Evolutionary conservation across 208 protist genomes (phyloP), one percentile per base, ranked within the genome.

Genomic region (Phytomonas francai): DNA sequence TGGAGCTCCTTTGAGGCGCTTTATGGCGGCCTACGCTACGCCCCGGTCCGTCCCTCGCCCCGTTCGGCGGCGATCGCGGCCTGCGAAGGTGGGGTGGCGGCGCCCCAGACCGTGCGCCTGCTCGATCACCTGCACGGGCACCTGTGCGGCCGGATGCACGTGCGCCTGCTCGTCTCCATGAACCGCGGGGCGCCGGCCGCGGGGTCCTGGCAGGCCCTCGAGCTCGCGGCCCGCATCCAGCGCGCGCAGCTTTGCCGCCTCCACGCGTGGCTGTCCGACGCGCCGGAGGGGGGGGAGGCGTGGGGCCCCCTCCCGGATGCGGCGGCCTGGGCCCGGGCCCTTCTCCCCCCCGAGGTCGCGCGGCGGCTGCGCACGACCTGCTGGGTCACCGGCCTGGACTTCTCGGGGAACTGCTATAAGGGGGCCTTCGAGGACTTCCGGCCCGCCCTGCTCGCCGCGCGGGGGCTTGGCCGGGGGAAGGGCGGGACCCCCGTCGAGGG

Each of bases 361-460:
- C 22, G 27, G 49, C 45, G 42, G n/a, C 73, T 87, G 65, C 84
- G 84, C 7, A 61, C 63, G 32, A 86, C 65, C 27, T 93, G 88
- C 65, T 93, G 88, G 85, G 69, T 94, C 36, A 89, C 78, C 0
- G 91, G 91, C 14, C 68, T 92, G 39, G 91, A 97, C 76, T 84
- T 97, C 70, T 86, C 81, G 25, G 92, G 92, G 28, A 91, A 97
- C 78, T 93, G 85, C 67, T 88, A 87, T 51, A 92, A 91, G 66
- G 81, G 80, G n/a, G 32, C 30, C 27, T 94, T 87, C 69, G 27
- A 56, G 4, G 81, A 75, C 11, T 90, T 93, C 63, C 25, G 77
- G 25, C 59, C 68, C 6, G 70, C 76, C 12, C 73, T 96, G 11
- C 63, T 29, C 3, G 45, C 72, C 11, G 81, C 79, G 29, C 73